These are phyloP conservation scores for Steccherinum ochraceum DNA, from an alignment of 768 basidiomycete species.

Conservation along the genomic window DNA sequence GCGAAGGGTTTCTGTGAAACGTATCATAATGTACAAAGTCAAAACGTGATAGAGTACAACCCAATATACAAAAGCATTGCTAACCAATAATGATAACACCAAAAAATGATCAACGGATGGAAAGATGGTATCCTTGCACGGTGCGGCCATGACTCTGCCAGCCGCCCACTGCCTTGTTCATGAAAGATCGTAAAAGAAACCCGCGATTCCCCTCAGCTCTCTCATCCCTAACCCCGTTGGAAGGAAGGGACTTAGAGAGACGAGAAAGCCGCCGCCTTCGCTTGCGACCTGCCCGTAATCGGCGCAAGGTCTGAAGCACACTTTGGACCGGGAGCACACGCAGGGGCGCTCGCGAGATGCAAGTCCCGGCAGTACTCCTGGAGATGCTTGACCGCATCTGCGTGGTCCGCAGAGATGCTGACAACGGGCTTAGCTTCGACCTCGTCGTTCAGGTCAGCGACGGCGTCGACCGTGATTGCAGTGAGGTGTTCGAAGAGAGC, in stretches of 20 bases:
- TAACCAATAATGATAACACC: neutral
- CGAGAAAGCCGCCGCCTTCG: neutral
- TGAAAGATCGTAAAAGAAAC: too few relatives aligned
- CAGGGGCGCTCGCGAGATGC: conserved; percentile 17
- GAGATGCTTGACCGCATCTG: conserved; percentile 40
- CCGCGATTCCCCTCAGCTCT: too few relatives aligned
- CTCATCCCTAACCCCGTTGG: neutral
- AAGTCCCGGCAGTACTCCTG: conserved; percentile 47
- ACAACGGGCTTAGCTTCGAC: conserved; percentile 13
- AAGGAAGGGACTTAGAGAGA: neutral
- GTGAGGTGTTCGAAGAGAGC: conserved; percentile 45
- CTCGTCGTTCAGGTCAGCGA: conserved; percentile 32
- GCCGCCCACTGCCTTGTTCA: too few relatives aligned
- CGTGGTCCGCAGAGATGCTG: conserved; percentile 28
- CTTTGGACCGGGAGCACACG: neutral
- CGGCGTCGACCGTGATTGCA: conserved; percentile 37
- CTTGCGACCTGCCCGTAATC: neutral
- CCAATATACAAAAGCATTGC: neutral
- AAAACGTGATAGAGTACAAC: neutral
- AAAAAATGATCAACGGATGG: neutral
- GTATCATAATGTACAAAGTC: neutral
- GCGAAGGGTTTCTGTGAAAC: too few relatives aligned
- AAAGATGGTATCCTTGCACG: neutral
- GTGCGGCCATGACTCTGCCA: neutral
- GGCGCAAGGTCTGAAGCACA: neutral